phyloP scores from a whole-genome alignment of 257 asterid genomes.

The Solanum tarijense region DNA sequence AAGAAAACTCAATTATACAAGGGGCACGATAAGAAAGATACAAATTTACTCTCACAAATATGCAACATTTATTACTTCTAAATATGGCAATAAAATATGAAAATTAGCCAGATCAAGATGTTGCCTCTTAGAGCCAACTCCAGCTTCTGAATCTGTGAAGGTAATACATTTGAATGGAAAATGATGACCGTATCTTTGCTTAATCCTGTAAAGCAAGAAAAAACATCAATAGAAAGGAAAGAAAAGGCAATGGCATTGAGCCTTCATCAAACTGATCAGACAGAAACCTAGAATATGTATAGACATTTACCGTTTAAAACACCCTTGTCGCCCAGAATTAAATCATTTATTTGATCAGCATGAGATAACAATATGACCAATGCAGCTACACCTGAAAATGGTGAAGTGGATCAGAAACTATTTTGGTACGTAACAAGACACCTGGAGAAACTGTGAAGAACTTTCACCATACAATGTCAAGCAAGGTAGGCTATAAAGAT shows the following conservation, averaged over 20 bases:
- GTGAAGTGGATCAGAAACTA: neutral
- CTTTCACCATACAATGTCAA: neutral
- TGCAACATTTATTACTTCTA: neutral
- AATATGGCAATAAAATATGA: neutral
- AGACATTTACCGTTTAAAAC: constrained; percentile 47
- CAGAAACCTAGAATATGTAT: constrained; percentile 6
- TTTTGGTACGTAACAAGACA: neutral
- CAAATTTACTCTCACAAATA: neutral
- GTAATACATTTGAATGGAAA: constrained; percentile 60
- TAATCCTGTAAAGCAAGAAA: constrained; percentile 38
- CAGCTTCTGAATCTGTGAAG: constrained; percentile 49
- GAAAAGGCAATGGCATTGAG: neutral
- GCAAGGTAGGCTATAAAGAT: neutral
- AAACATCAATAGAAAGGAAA: neutral
- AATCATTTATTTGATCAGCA: constrained; percentile 52
- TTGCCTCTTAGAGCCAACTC: constrained; percentile 63
- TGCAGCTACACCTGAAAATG: constrained; percentile 58
- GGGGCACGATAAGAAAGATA: neutral
- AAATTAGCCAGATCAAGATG: neutral
- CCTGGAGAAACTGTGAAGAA: neutral
- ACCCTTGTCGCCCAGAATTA: constrained; percentile 45
- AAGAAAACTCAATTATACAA: neutral
- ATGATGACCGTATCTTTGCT: constrained; percentile 54
- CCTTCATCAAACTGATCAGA: constrained; percentile 8
- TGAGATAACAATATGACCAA: constrained; percentile 70